Percentiles rank a stretch among this genome's conserved stretches.
Evolutionary conservation across 805 yeast species (phyloP).

Genomic region (Pichia heedii): DNA sequence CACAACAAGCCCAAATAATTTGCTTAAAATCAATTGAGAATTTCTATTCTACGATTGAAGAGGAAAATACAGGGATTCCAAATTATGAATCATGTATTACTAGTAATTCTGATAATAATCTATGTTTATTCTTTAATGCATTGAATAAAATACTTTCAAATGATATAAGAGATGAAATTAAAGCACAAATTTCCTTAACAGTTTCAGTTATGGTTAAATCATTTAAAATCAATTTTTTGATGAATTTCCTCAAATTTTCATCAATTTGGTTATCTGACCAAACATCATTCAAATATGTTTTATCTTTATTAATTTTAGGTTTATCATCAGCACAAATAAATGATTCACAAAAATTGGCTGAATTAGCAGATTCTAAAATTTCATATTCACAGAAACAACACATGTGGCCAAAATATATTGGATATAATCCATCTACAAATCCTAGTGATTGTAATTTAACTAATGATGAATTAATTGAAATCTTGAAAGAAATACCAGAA

Average conservation of each 20-base stretch:
- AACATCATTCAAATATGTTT: constrained; percentile 14
- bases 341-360: constrained; percentile 1
- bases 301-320: constrained; percentile 13
- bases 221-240: constrained; percentile 18
- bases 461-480: neutral
- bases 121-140: constrained; percentile 30
- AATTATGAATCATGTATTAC: constrained; percentile 35
- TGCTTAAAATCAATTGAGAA: constrained; percentile 32
- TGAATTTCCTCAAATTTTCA: constrained; percentile 16
- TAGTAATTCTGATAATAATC: constrained; percentile 31
- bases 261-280: constrained; percentile 15
- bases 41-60: constrained; percentile 21
- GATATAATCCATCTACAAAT: constrained; percentile 1
- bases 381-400: constrained; percentile 7
- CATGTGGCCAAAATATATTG: constrained; percentile 14
- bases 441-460: constrained; percentile 2
- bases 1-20: constrained; percentile 28
- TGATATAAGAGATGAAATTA: constrained; percentile 16
- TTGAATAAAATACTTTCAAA: constrained; percentile 7
- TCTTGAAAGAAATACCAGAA: constrained; percentile 1
- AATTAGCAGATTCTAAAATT: constrained; percentile 8
- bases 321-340: constrained; percentile 4
- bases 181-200: constrained; percentile 19
- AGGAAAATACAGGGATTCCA: constrained; percentile 24
- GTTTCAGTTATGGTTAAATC: constrained; percentile 20